Evolutionary conservation across 306 rosid species (phyloP), one percentile per base, ranked within the genome.

Genomic region (Inga laurina): DNA sequence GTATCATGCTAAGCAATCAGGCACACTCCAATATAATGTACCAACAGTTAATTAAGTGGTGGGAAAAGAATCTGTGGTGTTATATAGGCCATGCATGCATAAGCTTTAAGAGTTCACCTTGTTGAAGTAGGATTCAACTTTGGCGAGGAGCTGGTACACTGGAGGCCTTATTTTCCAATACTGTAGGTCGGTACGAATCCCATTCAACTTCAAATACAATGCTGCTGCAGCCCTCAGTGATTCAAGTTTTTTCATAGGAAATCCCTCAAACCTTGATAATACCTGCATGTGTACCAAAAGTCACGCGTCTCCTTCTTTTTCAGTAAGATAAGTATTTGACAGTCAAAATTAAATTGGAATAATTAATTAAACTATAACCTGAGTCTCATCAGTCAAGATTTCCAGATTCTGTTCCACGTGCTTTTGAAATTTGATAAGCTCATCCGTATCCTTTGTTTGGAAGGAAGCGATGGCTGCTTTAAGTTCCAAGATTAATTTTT

Each of bases 141-240:
- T 59, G 56, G 30, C 2, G 15, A 76, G 56, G 41, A 76, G 71
- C 51, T 61, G 71, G 24, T 41, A 56, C 14, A 76, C 41, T 22
- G 80, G 80, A 39, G 80, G 80, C 71, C 1, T 2, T 41, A 59
- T 34, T 15, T 76, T 61, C 80, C 80, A 76, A 19, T 68, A 73
- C 78, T 82, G n/a, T n/a, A 87, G 84, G 34, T 27, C 69, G 2
- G 39, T 30, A 16, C 71, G 34, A 37, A 59, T 84, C 37, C 77
- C 82, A 59, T 87, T 62, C 81, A 87, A 61, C 77, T 87, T 84
- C n/a, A 68, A 32, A 72, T 84, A 78, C 79, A 87, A 70, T 15
- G 84, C 90, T 32, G 85, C 76, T n/a, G 90, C 90, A 32, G 43
- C 80, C 76, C 87, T 87, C 51, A 88, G 41, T 41, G 88, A 70